Base-by-base conservation (phyloP, 192 early-diverging fungal genomes). In the Coemansia brasiliensis region DNA sequence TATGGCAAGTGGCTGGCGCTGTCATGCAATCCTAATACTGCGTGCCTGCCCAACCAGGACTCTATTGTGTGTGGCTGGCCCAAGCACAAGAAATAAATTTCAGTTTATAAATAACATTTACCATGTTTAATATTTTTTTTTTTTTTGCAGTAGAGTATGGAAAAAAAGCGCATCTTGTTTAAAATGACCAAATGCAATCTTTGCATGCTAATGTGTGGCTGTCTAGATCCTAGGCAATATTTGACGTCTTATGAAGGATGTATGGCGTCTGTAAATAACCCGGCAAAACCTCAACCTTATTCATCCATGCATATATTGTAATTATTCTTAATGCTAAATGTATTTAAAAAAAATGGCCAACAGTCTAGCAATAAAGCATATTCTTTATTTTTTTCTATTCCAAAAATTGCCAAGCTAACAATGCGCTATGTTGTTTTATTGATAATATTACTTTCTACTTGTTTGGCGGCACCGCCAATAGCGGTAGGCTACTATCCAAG, bases 401-500 rank as follows among this genome's bases (percentile, higher is more conserved):
- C n/a, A n/a, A n/a, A n/a, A n/a, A n/a, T n/a, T n/a, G n/a, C n/a
- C n/a, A 0, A 17, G 25, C 25, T 55, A 55, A 20, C 2, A 12
- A 46, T 58, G 27, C 32, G 43, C 18, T 58, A 37, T 35, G 25
- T 44, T 44, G 2, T 15, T 32, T 38, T 18, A 15, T 39, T 38
- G 20, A 8, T 57, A 24, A 18, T 41, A 13, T 15, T 48, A 16
- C 24, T 44, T 15, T 18, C 21, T 25, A 37, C 56, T 38, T 21
- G 29, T 22, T 10, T 52, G 51, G 26, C 51, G 0, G 39, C 52
- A 17, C 18, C 35, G 4, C 63, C 64, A 1, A 40, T 62, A 12
- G 55, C 65, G 4, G 43, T 79, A 39, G 75, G 75, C 4, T 79
- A 79, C 58, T 72, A 72, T 17, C 68, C 74, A 1, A 55, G 50